phyloP scores from a whole-genome alignment of 2,329 filamentous ascomycete species.

The Botrytis deweyae region DNA sequence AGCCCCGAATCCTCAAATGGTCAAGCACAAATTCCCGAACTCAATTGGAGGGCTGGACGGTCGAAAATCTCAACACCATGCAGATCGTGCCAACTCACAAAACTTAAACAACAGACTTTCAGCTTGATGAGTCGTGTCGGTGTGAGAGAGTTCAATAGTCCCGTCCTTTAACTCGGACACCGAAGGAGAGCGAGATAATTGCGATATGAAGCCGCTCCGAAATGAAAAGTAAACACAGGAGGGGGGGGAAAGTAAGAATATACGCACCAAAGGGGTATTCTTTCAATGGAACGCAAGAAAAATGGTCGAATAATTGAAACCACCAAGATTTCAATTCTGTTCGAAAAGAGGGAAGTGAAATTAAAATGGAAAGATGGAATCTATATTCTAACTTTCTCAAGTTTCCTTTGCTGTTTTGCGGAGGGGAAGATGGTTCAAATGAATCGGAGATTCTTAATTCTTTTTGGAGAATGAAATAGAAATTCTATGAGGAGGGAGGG shows the following conservation, averaged over 20 bases:
- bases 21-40: not conserved
- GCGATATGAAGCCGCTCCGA: conserved; percentile 7
- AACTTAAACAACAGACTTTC: not conserved
- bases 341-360: conserved; percentile 4
- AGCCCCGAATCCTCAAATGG: not conserved
- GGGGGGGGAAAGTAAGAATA: not conserved
- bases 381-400: not conserved
- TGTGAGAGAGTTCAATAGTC: not conserved
- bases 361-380: conserved; percentile 3
- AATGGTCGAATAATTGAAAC: not conserved
- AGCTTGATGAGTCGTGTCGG: not conserved
- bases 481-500: conserved; percentile 1
- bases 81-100: conserved; percentile 20
- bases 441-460: not conserved
- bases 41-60: conserved; percentile 5
- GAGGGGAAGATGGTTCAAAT: not conserved
- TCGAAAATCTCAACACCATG: not conserved
- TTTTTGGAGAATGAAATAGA: conserved; percentile 5
- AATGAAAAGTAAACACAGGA: conserved; percentile 4
- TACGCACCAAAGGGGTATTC: conserved; percentile 19
- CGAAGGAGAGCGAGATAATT: not conserved
- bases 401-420: not conserved
- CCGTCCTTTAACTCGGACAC: not conserved
- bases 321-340: not conserved
- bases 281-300: not conserved